phyloP scores from a whole-genome alignment of 257 asterid genomes.

The Lithospermum erythrorhizon region DNA sequence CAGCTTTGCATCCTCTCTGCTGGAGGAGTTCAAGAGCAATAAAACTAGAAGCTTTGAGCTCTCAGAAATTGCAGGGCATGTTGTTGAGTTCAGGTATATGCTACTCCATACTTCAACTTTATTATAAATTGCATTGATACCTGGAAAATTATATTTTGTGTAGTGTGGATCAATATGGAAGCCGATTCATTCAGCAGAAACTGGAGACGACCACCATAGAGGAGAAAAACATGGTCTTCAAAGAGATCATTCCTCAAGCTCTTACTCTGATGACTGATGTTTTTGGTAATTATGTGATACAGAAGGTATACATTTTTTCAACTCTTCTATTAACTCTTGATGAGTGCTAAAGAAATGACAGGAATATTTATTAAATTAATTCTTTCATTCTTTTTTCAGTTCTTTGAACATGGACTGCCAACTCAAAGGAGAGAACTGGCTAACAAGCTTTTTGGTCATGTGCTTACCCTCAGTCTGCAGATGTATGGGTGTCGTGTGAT shows the following conservation, averaged over 20 bases:
- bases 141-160: neutral
- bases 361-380: neutral
- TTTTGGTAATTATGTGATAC: conserved; percentile 90
- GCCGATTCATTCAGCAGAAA: conserved; percentile 94
- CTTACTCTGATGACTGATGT: conserved; percentile 87
- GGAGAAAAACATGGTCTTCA: conserved; percentile 85
- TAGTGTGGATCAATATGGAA: conserved; percentile 94
- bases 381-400: conserved; percentile 26
- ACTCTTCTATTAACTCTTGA: neutral
- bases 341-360: neutral
- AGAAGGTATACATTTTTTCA: conserved; percentile 47
- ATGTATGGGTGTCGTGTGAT: conserved; percentile 98
- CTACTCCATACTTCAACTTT: neutral
- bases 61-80: conserved; percentile 80
- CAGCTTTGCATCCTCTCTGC: conserved; percentile 51
- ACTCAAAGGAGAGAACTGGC: conserved; percentile 82
- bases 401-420: conserved; percentile 91
- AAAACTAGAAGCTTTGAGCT: conserved; percentile 85
- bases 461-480: conserved; percentile 81
- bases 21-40: conserved; percentile 95
- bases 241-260: conserved; percentile 85
- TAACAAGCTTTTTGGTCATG: conserved; percentile 75
- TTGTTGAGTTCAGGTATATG: conserved; percentile 81
- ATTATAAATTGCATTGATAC: too few species aligned
- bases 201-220: conserved; percentile 85